Conservation (phyloP, 176 grass and related monocot species). For the Avena insularis region DNA sequence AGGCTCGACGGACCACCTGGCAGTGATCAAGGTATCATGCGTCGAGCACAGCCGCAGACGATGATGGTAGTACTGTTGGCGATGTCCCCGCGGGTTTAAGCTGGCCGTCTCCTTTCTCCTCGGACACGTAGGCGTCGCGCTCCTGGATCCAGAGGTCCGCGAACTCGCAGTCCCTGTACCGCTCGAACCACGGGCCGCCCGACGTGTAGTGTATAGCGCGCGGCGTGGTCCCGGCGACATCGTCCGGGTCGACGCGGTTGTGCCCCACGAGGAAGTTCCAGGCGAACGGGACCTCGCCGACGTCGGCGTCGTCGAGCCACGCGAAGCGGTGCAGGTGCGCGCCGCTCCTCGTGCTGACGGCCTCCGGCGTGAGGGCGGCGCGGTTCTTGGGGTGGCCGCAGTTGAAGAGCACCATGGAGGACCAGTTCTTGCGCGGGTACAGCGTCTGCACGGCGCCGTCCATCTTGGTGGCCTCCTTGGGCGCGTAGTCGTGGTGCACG, state of each 20-base stretch:
- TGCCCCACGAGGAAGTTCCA: slow-evolving; percentile 98
- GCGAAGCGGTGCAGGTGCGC: slow-evolving; percentile 83
- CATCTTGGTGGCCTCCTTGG: slow-evolving; percentile 86
- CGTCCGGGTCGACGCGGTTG: slow-evolving; percentile 69
- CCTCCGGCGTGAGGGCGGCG: slow-evolving; percentile 71
- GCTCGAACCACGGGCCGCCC: slow-evolving; percentile 83
- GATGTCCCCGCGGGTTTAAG: not conserved
- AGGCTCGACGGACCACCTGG: not conserved
- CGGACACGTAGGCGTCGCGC: slow-evolving; percentile 52
- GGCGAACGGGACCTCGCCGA: slow-evolving; percentile 74
- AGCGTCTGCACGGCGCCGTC: slow-evolving; percentile 80
- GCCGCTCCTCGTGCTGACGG: slow-evolving; percentile 68
- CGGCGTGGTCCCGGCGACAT: slow-evolving; percentile 51
- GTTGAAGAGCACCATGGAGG: slow-evolving; percentile 91
- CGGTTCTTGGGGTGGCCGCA: slow-evolving; percentile 88
- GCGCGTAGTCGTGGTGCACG: slow-evolving; percentile 85
- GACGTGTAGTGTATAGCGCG: slow-evolving; percentile 78
- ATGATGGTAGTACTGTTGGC: not conserved
- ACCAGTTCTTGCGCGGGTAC: slow-evolving; percentile 99
- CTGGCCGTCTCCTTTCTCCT: slow-evolving; percentile 25
- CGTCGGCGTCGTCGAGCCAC: slow-evolving; percentile 87
- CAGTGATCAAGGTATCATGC: not conserved
- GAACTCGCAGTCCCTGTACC: slow-evolving; percentile 74
- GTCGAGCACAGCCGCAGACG: slow-evolving; percentile 27
- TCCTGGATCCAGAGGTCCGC: slow-evolving; percentile 77